Conservation (phyloP, 2,329 filamentous ascomycete species). For the Colletotrichum magnum region DNA sequence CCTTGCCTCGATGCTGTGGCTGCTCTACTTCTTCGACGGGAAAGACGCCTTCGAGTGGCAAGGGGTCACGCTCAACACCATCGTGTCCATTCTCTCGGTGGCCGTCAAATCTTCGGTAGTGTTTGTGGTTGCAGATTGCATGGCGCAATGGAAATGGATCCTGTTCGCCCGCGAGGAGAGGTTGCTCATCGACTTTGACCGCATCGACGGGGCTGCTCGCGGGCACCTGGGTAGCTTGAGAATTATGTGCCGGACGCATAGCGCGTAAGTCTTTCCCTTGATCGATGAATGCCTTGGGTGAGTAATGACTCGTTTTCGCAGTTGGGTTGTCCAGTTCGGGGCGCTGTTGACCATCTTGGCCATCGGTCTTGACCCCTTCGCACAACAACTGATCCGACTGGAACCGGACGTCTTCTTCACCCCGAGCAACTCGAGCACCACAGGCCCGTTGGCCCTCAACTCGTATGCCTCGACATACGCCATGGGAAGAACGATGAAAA, state of each 20-base stretch:
- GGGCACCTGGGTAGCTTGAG: constrained; percentile 4
- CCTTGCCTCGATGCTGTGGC: neutral
- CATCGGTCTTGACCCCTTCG: constrained; percentile 21
- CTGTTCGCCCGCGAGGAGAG: constrained; percentile 2
- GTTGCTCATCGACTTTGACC: constrained; percentile 25
- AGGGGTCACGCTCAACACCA: constrained; percentile 13
- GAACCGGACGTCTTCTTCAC: constrained; percentile 2
- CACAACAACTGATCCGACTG: constrained; percentile 21
- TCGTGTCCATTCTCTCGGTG: constrained; percentile 6
- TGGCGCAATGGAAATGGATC: constrained; percentile 35
- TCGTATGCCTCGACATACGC: neutral
- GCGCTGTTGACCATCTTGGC: constrained; percentile 21
- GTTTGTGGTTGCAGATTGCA: constrained; percentile 13
- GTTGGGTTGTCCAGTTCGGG: neutral
- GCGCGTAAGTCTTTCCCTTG: neutral
- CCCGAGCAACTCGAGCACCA: neutral
- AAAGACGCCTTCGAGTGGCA: neutral
- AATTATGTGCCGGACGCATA: neutral
- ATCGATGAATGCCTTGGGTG: neutral
- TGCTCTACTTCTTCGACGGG: constrained; percentile 7
- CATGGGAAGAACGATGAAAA: neutral
- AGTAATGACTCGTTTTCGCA: neutral
- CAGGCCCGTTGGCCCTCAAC: neutral
- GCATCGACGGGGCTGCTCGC: constrained; percentile 2
- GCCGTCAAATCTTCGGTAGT: constrained; percentile 1